A percentile compares a stretch with the other conserved stretches of the same genome.
phyloP scores from a whole-genome alignment of 2,329 filamentous ascomycete species.

The Chrysosporium keratinophilum region DNA sequence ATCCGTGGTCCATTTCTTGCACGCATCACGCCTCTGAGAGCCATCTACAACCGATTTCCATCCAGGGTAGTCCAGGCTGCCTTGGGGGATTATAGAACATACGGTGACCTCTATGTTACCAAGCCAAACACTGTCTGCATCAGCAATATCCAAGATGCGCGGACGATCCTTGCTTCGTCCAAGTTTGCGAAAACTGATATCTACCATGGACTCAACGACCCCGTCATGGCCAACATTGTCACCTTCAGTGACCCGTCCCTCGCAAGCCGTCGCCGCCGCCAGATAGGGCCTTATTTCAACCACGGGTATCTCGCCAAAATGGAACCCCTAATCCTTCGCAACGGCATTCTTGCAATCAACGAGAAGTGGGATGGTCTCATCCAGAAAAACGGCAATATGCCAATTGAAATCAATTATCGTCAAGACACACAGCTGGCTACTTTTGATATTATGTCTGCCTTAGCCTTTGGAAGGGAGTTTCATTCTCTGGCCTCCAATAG shows the following conservation, averaged over 20 bases:
- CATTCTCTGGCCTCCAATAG: not conserved
- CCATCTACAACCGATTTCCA: not conserved
- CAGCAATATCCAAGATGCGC: not conserved
- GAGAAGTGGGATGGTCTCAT: not conserved
- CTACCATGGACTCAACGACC: conserved; percentile 5
- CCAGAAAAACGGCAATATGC: not conserved
- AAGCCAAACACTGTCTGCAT: conserved; percentile 4
- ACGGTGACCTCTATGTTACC: conserved; percentile 4
- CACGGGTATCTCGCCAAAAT: conserved; percentile 2
- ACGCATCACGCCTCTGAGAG: not conserved
- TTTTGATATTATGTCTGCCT: conserved; percentile 2
- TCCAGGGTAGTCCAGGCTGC: not conserved
- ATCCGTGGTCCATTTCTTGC: conserved; percentile 1
- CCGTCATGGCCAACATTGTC: conserved; percentile 1
- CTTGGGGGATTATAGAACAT: not conserved
- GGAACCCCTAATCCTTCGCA: not conserved
- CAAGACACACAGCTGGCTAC: conserved; percentile 1
- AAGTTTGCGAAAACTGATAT: not conserved
- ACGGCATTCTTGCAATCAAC: not conserved
- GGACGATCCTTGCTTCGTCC: not conserved
- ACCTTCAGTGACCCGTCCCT: conserved; percentile 2
- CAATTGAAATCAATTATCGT: conserved; percentile 4
- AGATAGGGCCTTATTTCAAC: conserved; percentile 3
- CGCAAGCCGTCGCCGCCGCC: conserved; percentile 1
- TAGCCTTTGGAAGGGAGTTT: conserved; percentile 2